Base-by-base conservation (phyloP, 345 rosid species). In the Passiflora organensis region DNA sequence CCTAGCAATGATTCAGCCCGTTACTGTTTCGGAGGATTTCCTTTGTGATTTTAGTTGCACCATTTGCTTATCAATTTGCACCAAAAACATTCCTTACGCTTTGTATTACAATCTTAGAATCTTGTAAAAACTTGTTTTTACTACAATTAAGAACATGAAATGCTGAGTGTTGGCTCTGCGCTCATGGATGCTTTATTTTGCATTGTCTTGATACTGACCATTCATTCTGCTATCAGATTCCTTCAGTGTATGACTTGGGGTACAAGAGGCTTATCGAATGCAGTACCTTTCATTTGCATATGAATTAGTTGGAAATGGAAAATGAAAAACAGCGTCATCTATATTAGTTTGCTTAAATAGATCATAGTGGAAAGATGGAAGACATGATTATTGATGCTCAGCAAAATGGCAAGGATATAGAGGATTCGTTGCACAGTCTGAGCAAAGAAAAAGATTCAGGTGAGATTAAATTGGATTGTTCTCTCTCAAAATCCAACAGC, bases 301-400 rank as follows among this genome's bases (percentile, higher is more conserved):
- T 15, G 42, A 32, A 5, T 43, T 12, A 34, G 38, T 57, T 43
- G 39, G 72, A 70, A 65, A 59, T 58, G 13, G 53, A 67, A 43
- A 13, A 76, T 70, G 45, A 64, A 43, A 24, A 62, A 28, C 64
- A 62, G 66, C 45, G 34, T 55, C 69, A 22, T 45, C 50, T 14
- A 45, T 54, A 50, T 39, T 72, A 48, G 44, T 44, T 14, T 50
- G 44, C 39, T 53, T 62, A 39, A 28, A 25, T 54, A 10, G 18
- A 51, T 57, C 12, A 20, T 43, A 55, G 63, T 58, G 15, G 12
- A 72, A 67, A 45, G 24, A 91, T 87, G 97, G 89, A 77, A 48
- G 74, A 67, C 51, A 13, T 51, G 59, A 46, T 68, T 66, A 58
- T 59, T 19, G 60, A 43, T 53, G 60, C 61, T 62, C 76, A 43